These are phyloP conservation scores for Biscogniauxia sp. DNA, from an alignment of 2,329 filamentous ascomycete species.

Conservation along the genomic window DNA sequence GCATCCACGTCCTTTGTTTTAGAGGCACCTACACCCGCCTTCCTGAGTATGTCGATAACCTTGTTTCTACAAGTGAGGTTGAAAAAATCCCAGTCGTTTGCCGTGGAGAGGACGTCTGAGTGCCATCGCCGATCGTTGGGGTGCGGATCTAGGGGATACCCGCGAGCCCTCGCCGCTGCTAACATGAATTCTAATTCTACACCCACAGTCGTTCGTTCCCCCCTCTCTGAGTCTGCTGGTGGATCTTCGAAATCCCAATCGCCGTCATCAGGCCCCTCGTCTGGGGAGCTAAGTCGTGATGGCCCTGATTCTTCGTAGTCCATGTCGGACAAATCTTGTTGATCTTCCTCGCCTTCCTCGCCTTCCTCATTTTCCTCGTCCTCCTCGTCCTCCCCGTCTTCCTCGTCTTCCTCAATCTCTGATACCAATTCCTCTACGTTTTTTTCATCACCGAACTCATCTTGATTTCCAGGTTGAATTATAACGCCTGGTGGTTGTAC, in stretches of 20 bases:
- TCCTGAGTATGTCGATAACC: conserved; percentile 15
- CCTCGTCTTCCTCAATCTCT: no score
- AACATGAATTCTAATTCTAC: conserved; percentile 22
- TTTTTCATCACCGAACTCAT: no score
- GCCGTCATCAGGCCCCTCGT: no score
- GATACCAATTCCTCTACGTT: no score
- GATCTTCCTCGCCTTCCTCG: conserved; percentile 1
- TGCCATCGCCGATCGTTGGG: conserved; percentile 15
- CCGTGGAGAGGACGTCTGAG: not conserved
- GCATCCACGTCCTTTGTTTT: conserved; percentile 5
- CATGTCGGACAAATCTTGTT: not conserved
- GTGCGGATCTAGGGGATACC: conserved; percentile 13
- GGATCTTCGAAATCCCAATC: not conserved
- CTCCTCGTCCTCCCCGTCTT: not conserved
- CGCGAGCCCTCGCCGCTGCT: not conserved
- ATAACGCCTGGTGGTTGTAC: no score
- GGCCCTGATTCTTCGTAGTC: no score
- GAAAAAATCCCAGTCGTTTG: fast-evolving
- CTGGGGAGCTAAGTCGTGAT: no score
- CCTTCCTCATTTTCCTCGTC: not conserved
- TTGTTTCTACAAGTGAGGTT: conserved; percentile 12
- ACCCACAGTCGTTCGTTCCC: conserved; percentile 18
- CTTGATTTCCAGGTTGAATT: no score
- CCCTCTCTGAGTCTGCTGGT: not conserved
- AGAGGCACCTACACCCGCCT: not conserved